phyloP scores from a whole-genome alignment of 1,284 basidiomycete genomes.

The Fomes fomentarius region DNA sequence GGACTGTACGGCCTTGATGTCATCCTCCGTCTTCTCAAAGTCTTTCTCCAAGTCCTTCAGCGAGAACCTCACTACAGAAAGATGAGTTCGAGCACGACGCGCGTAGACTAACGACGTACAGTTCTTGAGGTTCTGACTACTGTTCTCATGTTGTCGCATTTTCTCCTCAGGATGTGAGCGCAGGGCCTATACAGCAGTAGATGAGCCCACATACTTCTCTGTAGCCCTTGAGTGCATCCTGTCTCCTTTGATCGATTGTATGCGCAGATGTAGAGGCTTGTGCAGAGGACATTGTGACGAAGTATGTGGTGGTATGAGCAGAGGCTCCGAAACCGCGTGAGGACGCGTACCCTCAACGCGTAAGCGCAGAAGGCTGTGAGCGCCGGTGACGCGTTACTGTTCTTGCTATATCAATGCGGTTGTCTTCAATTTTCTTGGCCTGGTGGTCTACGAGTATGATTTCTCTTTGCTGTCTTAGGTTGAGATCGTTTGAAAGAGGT shows the following conservation, averaged over 20 bases:
- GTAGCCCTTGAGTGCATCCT: conserved; percentile 32
- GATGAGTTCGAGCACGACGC: neutral
- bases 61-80: conserved; percentile 54
- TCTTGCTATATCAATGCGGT: no score
- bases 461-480: no score
- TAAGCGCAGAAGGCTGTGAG: no score
- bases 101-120: conserved; percentile 50
- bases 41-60: conserved; percentile 88
- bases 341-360: conserved; percentile 15
- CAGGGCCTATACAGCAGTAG: neutral
- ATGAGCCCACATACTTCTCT: conserved; percentile 20
- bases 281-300: conserved; percentile 27
- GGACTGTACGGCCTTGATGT: conserved; percentile 98
- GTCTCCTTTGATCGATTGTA: conserved; percentile 32
- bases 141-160: conserved; percentile 86
- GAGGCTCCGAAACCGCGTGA: neutral
- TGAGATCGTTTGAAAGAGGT: no score
- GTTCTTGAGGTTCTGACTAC: conserved; percentile 85
- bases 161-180: conserved; percentile 55
- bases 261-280: conserved; percentile 31
- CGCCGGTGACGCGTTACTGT: no score
- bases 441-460: no score
- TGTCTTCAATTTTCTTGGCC: no score
- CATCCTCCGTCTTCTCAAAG: conserved; percentile 97
- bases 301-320: neutral